Evolutionary conservation across 768 basidiomycete genomes (phyloP).

Genomic region (Amanita brunnescens): DNA sequence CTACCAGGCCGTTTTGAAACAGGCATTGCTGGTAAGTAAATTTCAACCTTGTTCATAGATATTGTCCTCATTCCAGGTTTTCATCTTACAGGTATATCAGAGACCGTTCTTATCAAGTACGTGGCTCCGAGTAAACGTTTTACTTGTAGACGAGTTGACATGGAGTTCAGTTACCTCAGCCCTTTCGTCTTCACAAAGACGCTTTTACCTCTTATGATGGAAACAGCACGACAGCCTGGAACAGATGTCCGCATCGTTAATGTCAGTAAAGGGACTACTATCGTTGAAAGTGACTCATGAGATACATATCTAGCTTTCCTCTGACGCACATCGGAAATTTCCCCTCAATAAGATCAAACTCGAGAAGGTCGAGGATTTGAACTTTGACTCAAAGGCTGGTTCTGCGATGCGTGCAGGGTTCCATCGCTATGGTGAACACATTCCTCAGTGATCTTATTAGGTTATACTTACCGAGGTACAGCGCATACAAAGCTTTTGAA

Average conservation of each 20-base stretch:
- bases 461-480: slow-evolving; percentile 13
- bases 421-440: slow-evolving; percentile 24
- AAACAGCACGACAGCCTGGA: slow-evolving; percentile 36
- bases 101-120: slow-evolving; percentile 38
- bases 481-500: slow-evolving; percentile 44
- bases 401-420: slow-evolving; percentile 9
- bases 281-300: neutral
- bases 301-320: slow-evolving; percentile 23
- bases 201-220: slow-evolving; percentile 42
- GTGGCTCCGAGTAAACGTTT: slow-evolving; percentile 5
- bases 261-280: slow-evolving; percentile 23
- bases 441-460: neutral
- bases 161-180: slow-evolving; percentile 36
- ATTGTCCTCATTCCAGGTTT: slow-evolving; percentile 9
- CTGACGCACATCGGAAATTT: slow-evolving; percentile 17
- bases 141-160: neutral
- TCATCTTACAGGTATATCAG: slow-evolving; percentile 25
- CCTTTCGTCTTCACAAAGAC: slow-evolving; percentile 47
- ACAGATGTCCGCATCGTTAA: slow-evolving; percentile 57
- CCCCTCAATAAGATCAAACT: slow-evolving; percentile 17
- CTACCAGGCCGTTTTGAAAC: slow-evolving; percentile 9
- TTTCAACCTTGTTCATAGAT: neutral
- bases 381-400: slow-evolving; percentile 21
- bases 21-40: slow-evolving; percentile 8
- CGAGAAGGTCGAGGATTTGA: slow-evolving; percentile 25